Conservation (phyloP, 2,329 filamentous ascomycete species). For the Sporothrix curviconia region DNA sequence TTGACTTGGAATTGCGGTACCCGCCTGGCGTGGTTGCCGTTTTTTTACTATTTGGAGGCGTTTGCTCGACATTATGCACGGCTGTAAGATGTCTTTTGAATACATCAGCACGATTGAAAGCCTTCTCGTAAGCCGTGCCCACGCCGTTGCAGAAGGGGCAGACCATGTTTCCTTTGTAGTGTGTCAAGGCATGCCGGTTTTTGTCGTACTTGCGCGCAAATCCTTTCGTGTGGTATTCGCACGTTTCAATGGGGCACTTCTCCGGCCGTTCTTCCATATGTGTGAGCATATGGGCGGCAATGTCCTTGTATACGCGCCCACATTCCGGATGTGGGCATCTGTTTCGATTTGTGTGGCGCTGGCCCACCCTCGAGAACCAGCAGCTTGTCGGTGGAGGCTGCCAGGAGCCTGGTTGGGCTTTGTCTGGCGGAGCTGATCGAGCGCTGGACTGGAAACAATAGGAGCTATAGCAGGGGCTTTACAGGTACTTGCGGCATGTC, state of each 20-base stretch:
- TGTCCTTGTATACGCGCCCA: constrained; percentile 54
- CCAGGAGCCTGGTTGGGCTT: not conserved
- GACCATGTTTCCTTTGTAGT: constrained; percentile 97
- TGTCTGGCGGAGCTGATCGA: not conserved
- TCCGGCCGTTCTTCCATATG: constrained; percentile 90
- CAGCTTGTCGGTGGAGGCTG: too few species aligned
- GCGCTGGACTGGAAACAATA: too few species aligned
- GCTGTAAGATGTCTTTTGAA: constrained; percentile 94
- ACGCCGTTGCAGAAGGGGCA: constrained; percentile 92
- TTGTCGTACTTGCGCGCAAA: constrained; percentile 98
- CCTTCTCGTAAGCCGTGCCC: constrained; percentile 83
- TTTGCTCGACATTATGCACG: constrained; percentile 91
- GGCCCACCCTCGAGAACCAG: too few species aligned
- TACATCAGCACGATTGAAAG: constrained; percentile 92
- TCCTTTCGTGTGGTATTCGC: constrained; percentile 89
- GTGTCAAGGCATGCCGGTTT: constrained; percentile 90
- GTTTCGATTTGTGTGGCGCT: constrained; percentile 35
- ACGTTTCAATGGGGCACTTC: constrained; percentile 89
- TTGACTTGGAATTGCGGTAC: constrained; percentile 15
- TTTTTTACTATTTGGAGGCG: constrained; percentile 81
- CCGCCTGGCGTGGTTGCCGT: constrained; percentile 39
- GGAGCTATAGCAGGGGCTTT: too few species aligned
- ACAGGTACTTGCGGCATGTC: too few species aligned
- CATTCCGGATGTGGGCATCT: constrained; percentile 53
- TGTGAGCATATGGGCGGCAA: constrained; percentile 89